Evolutionary conservation across 2,329 filamentous ascomycete species (phyloP), one percentile per base, ranked within the genome.

Genomic region (Ophiobolus disseminans): DNA sequence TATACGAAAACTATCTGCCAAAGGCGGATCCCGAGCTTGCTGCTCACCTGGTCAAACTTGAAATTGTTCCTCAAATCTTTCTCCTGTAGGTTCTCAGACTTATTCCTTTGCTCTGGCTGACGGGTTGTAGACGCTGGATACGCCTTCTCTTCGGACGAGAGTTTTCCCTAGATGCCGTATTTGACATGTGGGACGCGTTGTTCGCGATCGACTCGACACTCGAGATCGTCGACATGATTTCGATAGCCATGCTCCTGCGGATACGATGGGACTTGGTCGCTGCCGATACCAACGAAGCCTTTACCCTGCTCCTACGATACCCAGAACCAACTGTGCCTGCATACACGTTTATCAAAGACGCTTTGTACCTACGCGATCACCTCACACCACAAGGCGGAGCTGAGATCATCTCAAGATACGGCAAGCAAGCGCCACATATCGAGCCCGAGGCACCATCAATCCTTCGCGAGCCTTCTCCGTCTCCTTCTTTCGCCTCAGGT

Each of bases 31-130:
- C 89, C n/a, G 88, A 91, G 65, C 81, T 97, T 21, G 88, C 90
- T 11, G 79, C 80, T 19, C 92, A 97, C 70, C 80, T 99, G 14
- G 86, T 86, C 49, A 83, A 85, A 50, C 86, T 97, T 37, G 93
- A 97, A 51, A 86, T 99, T 53, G 76, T 97, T n/a, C 94, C 94
- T 1, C 94, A 99, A 64, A 93, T 99, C 40, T 99, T 97, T 67
- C 77, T 97, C 19, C 95, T 97, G 89, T 94, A 75, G 72, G 83
- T 69, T 43, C 10, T 14, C 9, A 17, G 11, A 20, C 34, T 1
- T 3, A 22, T n/a, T 7, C 21, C 2, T 9, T 7, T n/a, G 8
- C 5, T 16, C 36, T 11, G 25, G 20, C 68, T 72, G 40, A 73
- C 31, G 8, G 19, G 28, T 13, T 38, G 13, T 32, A 92, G 89